Evolutionary conservation across 345 rosid species (phyloP).

Genomic region (Sonneratia alba): DNA sequence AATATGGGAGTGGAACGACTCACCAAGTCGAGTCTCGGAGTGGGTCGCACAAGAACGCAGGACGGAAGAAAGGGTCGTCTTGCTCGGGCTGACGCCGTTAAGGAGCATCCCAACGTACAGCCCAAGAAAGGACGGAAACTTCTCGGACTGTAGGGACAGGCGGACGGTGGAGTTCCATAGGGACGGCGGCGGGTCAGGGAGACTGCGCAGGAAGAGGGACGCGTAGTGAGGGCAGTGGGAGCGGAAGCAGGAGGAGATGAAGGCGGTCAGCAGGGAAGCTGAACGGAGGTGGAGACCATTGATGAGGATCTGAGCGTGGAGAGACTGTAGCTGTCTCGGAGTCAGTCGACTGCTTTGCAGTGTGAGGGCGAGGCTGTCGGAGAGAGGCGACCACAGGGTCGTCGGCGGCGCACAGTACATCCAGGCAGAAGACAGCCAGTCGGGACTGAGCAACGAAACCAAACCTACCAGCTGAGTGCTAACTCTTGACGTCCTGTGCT

Average conservation of each 20-base stretch:
- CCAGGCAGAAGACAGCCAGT: neutral
- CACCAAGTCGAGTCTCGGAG: conserved; percentile 5
- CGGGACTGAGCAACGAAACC: too few species aligned
- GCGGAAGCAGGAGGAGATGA: conserved; percentile 10
- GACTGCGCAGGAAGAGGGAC: conserved; percentile 7
- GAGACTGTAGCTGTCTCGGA: neutral
- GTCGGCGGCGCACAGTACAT: conserved; percentile 6
- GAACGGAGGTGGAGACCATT: conserved; percentile 6
- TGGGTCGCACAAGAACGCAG: conserved; percentile 7
- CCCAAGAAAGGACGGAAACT: conserved; percentile 4
- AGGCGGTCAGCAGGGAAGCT: conserved; percentile 6
- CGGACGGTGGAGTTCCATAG: conserved; percentile 10
- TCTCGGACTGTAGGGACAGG: conserved; percentile 8
- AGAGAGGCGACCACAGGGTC: conserved; percentile 4
- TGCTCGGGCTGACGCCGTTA: conserved; percentile 2
- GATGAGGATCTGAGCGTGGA: conserved; percentile 13
- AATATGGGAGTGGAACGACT: conserved; percentile 3
- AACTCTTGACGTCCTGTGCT: neutral
- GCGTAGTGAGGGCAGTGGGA: conserved; percentile 5
- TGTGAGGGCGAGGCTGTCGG: neutral
- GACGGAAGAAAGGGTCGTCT: conserved; percentile 6
- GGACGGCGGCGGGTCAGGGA: conserved; percentile 1
- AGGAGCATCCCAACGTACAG: conserved; percentile 8
- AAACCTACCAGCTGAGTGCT: neutral
- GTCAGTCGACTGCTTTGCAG: conserved; percentile 2